Percentiles rank a stretch among this genome's conserved stretches.
These are phyloP conservation scores for Pogostemon cablin DNA, from an alignment of 257 asterid genomes.

Conservation along the genomic window DNA sequence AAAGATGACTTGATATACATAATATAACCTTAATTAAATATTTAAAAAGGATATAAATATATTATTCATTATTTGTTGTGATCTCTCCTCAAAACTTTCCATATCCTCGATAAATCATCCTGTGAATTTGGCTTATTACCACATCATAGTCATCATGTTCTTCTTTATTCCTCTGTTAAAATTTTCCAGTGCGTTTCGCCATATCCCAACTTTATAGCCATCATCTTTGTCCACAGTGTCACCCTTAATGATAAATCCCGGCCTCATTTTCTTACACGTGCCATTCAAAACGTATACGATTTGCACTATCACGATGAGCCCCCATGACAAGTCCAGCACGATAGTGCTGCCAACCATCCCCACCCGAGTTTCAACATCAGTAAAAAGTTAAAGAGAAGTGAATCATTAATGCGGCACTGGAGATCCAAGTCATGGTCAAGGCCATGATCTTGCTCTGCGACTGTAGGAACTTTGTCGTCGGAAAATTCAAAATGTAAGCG, in stretches of 20 bases:
- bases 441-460: slow-evolving; percentile 68
- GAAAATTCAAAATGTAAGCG: slow-evolving; percentile 55
- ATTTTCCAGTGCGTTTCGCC: too few species aligned
- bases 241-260: slow-evolving; percentile 48
- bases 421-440: slow-evolving; percentile 30
- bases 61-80: too few species aligned
- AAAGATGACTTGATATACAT: too few species aligned
- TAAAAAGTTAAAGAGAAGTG: slow-evolving; percentile 55
- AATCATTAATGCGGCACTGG: slow-evolving; percentile 36
- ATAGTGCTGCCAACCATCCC: slow-evolving; percentile 54
- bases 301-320: slow-evolving; percentile 59
- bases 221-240: too few species aligned
- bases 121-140: too few species aligned
- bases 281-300: slow-evolving; percentile 49
- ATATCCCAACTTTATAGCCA: too few species aligned
- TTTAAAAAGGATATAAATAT: too few species aligned
- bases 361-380: slow-evolving; percentile 52
- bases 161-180: too few species aligned
- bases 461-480: slow-evolving; percentile 58
- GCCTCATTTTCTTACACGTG: slow-evolving; percentile 54
- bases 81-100: too few species aligned
- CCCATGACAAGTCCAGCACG: slow-evolving; percentile 55
- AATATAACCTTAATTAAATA: too few species aligned
- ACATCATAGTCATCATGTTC: too few species aligned
- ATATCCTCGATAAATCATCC: too few species aligned